Conservation (phyloP, 352 stramenopile genomes). For the Pythium monospermum region DNA sequence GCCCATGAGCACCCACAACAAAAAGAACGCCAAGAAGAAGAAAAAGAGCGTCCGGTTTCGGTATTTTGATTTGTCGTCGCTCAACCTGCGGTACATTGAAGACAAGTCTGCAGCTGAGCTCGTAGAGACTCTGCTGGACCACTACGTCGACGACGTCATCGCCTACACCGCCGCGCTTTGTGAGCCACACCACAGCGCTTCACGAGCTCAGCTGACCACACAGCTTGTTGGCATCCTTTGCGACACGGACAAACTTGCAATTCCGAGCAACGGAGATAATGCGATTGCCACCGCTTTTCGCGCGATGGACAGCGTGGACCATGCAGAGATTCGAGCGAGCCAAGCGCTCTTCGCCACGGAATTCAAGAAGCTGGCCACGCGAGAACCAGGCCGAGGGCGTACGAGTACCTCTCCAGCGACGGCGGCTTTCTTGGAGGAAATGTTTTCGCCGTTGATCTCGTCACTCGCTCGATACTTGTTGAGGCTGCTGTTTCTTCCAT, state of each 20-base stretch:
- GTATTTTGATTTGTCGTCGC: constrained; percentile 59
- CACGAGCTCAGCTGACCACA: neutral
- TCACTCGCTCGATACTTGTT: constrained; percentile 59
- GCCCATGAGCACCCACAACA: no score
- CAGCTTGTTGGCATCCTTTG: constrained; percentile 5
- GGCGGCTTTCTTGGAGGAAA: constrained; percentile 35
- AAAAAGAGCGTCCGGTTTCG: constrained; percentile 41
- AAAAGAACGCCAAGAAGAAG: constrained; percentile 1
- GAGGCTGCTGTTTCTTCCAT: constrained; percentile 59
- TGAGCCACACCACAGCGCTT: neutral
- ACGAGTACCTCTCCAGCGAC: no score
- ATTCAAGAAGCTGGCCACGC: constrained; percentile 29
- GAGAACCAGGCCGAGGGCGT: no score
- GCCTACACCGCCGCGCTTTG: constrained; percentile 9
- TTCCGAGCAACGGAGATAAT: neutral
- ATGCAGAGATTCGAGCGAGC: constrained; percentile 3
- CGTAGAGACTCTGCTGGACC: constrained; percentile 38
- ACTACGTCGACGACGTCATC: constrained; percentile 36
- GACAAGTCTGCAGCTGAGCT: constrained; percentile 33
- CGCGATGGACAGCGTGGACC: neutral
- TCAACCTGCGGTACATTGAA: constrained; percentile 53
- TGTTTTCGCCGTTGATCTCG: constrained; percentile 48
- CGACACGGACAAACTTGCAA: constrained; percentile 6
- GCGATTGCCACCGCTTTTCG: neutral
- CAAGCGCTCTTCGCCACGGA: constrained; percentile 40